A percentile compares a stretch with the other conserved stretches of the same genome.
phyloP scores from a whole-genome alignment of 345 rosid species.

The Brassica incana region DNA sequence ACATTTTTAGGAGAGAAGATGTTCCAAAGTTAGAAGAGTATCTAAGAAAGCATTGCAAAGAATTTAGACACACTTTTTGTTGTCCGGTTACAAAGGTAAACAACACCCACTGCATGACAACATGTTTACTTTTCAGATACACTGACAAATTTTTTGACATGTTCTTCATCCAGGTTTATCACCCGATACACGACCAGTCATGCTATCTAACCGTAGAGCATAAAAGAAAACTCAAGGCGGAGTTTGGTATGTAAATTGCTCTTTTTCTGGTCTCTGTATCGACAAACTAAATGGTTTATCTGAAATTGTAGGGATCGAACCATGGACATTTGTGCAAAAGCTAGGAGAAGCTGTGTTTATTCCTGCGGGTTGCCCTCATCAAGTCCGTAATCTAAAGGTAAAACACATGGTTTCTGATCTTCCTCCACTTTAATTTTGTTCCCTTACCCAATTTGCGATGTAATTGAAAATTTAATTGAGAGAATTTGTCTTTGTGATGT shows the following conservation, averaged over 20 bases:
- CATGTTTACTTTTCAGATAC: background rate
- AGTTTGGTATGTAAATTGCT: slow-evolving; percentile 53
- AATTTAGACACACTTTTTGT: slow-evolving; percentile 77
- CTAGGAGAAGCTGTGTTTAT: slow-evolving; percentile 92
- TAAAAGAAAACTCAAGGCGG: slow-evolving; percentile 71
- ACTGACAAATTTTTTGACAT: background rate
- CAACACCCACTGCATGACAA: background rate
- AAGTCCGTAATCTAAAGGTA: slow-evolving; percentile 94
- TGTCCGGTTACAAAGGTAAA: slow-evolving; percentile 64
- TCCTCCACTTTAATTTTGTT: background rate
- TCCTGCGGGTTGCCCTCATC: slow-evolving; percentile 98
- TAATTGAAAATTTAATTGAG: background rate
- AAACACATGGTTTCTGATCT: background rate
- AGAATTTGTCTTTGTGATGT: background rate
- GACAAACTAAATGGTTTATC: background rate
- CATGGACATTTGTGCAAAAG: slow-evolving; percentile 86
- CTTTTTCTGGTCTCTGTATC: background rate
- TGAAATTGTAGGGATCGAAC: slow-evolving; percentile 61
- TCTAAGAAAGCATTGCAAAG: slow-evolving; percentile 60
- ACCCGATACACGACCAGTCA: slow-evolving; percentile 85
- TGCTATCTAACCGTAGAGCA: slow-evolving; percentile 71
- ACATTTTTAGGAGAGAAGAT: slow-evolving; percentile 88
- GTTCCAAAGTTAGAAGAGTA: slow-evolving; percentile 73
- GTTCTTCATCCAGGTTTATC: slow-evolving; percentile 49
- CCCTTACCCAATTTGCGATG: background rate